These are phyloP conservation scores for Discostella stelligera DNA, from an alignment of 352 stramenopile species.

Conservation along the genomic window DNA sequence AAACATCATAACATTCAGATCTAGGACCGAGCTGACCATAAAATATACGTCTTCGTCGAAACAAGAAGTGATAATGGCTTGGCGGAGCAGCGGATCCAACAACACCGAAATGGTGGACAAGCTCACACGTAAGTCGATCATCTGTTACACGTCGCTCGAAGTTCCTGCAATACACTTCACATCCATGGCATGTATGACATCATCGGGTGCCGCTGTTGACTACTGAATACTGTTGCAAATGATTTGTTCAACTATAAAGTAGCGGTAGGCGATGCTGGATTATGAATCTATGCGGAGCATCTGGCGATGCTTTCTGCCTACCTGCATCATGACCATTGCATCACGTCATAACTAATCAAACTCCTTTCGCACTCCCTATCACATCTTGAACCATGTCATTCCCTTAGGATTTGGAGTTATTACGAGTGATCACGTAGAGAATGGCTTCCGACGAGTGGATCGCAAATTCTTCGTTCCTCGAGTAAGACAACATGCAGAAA, in stretches of 20 bases:
- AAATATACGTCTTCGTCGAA: not conserved
- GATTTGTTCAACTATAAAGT: not conserved
- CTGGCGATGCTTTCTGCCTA: not conserved
- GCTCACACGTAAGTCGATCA: constrained; percentile 71
- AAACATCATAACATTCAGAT: not conserved
- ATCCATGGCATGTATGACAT: not conserved
- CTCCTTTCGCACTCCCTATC: constrained; percentile 18
- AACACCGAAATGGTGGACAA: constrained; percentile 83
- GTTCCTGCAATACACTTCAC: not conserved
- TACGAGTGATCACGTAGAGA: constrained; percentile 62
- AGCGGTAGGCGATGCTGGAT: not conserved
- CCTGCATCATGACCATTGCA: not conserved
- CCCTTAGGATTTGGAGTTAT: constrained; percentile 72
- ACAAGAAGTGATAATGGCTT: constrained; percentile 65
- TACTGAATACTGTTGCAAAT: not conserved
- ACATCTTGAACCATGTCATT: constrained; percentile 4
- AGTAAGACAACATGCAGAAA: constrained; percentile 39
- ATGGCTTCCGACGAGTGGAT: constrained; percentile 74
- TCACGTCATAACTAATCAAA: not conserved
- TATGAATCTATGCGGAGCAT: constrained; percentile 1
- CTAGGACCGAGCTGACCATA: not conserved
- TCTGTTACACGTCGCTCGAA: not conserved
- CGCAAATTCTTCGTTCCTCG: constrained; percentile 78
- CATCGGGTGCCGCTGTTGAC: not conserved
- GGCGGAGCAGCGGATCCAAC: constrained; percentile 73